phyloP scores from a whole-genome alignment of 345 rosid species.

The Melaleuca quinquenervia region DNA sequence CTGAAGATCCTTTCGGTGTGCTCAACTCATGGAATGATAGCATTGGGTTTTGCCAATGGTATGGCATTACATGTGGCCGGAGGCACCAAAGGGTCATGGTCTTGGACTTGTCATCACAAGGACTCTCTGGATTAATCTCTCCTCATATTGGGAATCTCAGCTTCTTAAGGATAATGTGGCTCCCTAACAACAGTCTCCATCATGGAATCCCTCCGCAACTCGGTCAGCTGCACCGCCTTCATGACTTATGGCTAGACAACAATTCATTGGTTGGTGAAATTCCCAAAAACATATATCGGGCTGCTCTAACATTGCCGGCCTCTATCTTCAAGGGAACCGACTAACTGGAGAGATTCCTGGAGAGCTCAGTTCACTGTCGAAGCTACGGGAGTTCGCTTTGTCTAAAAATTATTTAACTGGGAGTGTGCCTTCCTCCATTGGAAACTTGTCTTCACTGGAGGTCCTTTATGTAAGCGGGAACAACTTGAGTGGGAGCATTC shows the following conservation, averaged over 20 bases:
- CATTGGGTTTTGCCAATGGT: not conserved
- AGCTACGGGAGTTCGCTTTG: not conserved
- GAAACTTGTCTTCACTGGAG: not conserved
- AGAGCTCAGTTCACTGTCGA: not conserved
- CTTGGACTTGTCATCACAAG: not conserved
- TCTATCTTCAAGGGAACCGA: not conserved
- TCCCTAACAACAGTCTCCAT: not conserved
- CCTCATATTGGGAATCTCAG: not conserved
- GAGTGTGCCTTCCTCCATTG: not conserved
- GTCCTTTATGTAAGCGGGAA: accelerated
- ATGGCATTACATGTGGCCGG: not conserved
- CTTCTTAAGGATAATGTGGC: not conserved
- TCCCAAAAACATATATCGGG: not conserved
- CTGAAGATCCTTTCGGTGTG: not conserved
- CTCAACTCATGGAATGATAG: not conserved
- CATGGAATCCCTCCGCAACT: not conserved
- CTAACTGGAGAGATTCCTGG: not conserved
- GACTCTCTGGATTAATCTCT: not conserved
- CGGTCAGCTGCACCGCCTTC: not conserved
- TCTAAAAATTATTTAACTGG: not conserved
- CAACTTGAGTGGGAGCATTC: not conserved
- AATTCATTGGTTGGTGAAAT: not conserved
- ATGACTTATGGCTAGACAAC: not conserved
- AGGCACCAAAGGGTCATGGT: not conserved
- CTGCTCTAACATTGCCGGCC: not conserved